Base-by-base conservation (phyloP, 495 filamentous ascomycete species). In the Neurospora sp. region DNA sequence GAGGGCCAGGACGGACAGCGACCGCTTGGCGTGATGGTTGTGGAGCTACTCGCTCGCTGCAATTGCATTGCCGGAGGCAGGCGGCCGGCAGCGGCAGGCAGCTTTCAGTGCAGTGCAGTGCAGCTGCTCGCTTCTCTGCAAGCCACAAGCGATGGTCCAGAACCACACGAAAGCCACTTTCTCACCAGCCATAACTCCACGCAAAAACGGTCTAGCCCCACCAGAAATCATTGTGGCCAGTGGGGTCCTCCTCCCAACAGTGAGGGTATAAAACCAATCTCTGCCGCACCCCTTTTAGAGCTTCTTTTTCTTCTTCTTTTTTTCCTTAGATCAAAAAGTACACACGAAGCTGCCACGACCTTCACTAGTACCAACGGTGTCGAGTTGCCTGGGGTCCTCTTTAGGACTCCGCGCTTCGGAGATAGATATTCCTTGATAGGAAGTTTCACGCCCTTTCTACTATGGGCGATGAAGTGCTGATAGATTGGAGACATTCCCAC, bases 261-360 rank as follows among this genome's bases (percentile, higher is more conserved):
- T 69, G n/a, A 48, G 48, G 45, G 69, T 72, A 74, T 74, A 54
- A 59, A 72, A 48, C 5, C 9, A 39, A 10, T 38, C 62, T 75
- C 72, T 36, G 28, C 28, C 24, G 28, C 54, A 15, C 28, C 5
- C 15, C 2, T 40, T 71, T 73, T 71, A 24, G 17, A 45, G 21
- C 19, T 71, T 76, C 70, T 39, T 24, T 73, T 72, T 76, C 76
- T 74, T 77, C 73, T 76, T 74, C 73, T 81, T 82, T 81, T 76
- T 73, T 83, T 83, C 81, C 71, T 79, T 77, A 86, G 83, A 86
- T 86, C 84, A 86, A 86, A 86, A 86, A 86, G 84, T 84, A 79
- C 76, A 77, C 75, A 84, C 83, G 82, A 81, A 84, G 83, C 76
- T 81, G 84, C 84, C 84, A 86, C 84, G 84, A 86, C 84, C 83